Evolutionary conservation across 192 early-diverging fungal species (phyloP), one percentile per base, ranked within the genome.

Genomic region (Backusella liffmaniae): DNA sequence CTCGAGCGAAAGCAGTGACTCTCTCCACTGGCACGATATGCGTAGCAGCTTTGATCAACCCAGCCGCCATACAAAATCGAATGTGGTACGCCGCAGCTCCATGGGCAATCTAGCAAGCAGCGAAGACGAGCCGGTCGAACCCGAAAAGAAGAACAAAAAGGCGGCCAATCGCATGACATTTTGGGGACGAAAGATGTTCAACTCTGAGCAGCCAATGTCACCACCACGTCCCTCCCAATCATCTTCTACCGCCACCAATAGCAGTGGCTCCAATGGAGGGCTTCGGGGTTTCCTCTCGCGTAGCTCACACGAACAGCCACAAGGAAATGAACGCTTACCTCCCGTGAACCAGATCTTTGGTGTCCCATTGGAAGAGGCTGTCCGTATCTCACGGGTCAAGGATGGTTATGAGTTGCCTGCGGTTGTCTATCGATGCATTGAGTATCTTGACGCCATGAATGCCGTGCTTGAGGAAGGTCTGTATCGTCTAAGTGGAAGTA

Each of bases 391-490:
- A 1, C 82, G 87, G n/a, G 85, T 96, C 30, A 88, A 86, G 32
- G 96, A 96, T 44, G 89, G 87, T 6, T 92, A 94, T 77, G 89
- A 92, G 36, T 84, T 98, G n/a, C 98, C 98, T 13, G 90, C 95
- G 0, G 90, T 99, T 36, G 92, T 99, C 2, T 97, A 94, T 83
- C 86, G 98, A 26, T 98, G 97, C 73, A 96, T 99, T 66, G 97
- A 99, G 84, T 99, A 95, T 72, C 78, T 99, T 44, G 97, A 99
- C 76, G 88, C 91, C 1, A 93, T 94, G 79, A 91, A 94, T 74
- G 98, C 97, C 5, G 90, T 84, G 56, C 75, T 92, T 15, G 98
- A 99, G 77, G 97, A 98, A 83, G 98, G 98, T 6, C 92, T 99
- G 37, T 99, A 98, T 86, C 91, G 98, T 10, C 83, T 97, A 74